phyloP scores from a whole-genome alignment of 306 rosid species.

The Psophocarpus tetragonolobus region DNA sequence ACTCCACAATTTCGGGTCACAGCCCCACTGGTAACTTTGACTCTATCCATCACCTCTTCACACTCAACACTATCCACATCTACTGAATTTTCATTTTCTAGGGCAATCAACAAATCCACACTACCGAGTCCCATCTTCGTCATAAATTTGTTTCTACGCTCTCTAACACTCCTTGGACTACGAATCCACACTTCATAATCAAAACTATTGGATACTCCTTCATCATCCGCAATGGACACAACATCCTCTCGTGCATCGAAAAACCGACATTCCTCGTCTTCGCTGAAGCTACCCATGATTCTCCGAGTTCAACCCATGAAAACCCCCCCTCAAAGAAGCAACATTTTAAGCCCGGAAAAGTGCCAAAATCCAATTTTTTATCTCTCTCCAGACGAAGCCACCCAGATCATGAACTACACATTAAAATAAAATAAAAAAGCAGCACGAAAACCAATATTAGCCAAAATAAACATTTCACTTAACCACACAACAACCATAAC shows the following conservation, averaged over 20 bases:
- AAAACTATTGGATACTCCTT: slow-evolving; percentile 36
- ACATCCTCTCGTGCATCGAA: slow-evolving; percentile 87
- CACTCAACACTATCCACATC: slow-evolving; percentile 27
- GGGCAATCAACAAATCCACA: slow-evolving; percentile 33
- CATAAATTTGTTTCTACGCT: slow-evolving; percentile 69
- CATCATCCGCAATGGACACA: slow-evolving; percentile 50
- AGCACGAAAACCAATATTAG: slow-evolving; percentile 62
- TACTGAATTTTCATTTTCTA: slow-evolving; percentile 38
- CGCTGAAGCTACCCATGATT: slow-evolving; percentile 78
- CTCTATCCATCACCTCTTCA: slow-evolving; percentile 48
- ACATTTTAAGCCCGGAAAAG: slow-evolving; percentile 57
- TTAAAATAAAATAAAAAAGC: slow-evolving; percentile 8
- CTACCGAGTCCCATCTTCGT: slow-evolving; percentile 62
- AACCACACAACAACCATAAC: slow-evolving; percentile 44
- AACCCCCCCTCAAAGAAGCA: slow-evolving; percentile 61
- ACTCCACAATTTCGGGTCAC: slow-evolving; percentile 40
- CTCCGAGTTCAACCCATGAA: slow-evolving; percentile 81
- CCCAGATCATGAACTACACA: slow-evolving; percentile 43
- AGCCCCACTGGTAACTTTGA: slow-evolving; percentile 44
- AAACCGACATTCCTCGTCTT: slow-evolving; percentile 65
- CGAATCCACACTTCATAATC: slow-evolving; percentile 64
- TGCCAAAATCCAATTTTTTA: slow-evolving; percentile 43
- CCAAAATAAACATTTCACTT: slow-evolving; percentile 43
- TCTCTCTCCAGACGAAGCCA: slow-evolving; percentile 55
- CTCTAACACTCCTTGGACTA: slow-evolving; percentile 70